Conservation (phyloP, 805 yeast genomes). For the Ogataea kodamae region DNA sequence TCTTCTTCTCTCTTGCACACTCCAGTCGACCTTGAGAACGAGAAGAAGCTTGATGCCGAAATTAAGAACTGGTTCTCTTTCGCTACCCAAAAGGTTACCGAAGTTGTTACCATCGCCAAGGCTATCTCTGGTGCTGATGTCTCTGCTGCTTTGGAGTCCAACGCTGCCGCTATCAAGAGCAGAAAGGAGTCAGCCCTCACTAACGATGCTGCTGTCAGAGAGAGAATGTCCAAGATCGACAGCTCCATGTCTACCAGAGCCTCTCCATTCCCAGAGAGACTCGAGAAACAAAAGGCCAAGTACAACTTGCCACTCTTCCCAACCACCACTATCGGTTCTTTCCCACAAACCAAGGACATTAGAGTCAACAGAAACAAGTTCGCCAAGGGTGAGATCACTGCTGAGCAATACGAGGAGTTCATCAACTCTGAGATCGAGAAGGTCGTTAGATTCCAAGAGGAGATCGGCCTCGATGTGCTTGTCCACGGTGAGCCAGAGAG, state of each 20-base stretch:
- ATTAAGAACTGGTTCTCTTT: conserved; percentile 98
- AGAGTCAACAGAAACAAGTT: conserved; percentile 98
- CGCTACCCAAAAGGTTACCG: conserved; percentile 92
- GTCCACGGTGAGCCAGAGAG: conserved; percentile 99
- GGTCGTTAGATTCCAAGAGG: conserved; percentile 99
- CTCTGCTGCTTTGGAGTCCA: conserved; percentile 71
- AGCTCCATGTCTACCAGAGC: conserved; percentile 78
- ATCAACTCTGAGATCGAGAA: conserved; percentile 94
- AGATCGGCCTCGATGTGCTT: conserved; percentile 94
- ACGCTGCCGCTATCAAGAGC: conserved; percentile 79
- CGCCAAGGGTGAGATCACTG: conserved; percentile 92
- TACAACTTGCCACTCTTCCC: conserved; percentile 98
- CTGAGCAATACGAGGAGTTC: conserved; percentile 93
- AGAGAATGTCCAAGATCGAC: conserved; percentile 76
- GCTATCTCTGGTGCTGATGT: conserved; percentile 82
- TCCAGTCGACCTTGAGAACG: conserved; percentile 93
- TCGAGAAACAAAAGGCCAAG: conserved; percentile 78
- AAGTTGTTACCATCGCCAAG: conserved; percentile 89
- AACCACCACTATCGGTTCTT: conserved; percentile 99
- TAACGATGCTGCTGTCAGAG: conserved; percentile 85
- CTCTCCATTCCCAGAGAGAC: conserved; percentile 82
- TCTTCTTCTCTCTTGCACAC: conserved; percentile 97
- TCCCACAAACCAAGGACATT: conserved; percentile 99
- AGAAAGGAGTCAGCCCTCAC: conserved; percentile 86
- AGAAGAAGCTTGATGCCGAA: conserved; percentile 84